Evolutionary conservation across 208 protist species (phyloP).

Genomic region (Wallacemonas sp.): DNA sequence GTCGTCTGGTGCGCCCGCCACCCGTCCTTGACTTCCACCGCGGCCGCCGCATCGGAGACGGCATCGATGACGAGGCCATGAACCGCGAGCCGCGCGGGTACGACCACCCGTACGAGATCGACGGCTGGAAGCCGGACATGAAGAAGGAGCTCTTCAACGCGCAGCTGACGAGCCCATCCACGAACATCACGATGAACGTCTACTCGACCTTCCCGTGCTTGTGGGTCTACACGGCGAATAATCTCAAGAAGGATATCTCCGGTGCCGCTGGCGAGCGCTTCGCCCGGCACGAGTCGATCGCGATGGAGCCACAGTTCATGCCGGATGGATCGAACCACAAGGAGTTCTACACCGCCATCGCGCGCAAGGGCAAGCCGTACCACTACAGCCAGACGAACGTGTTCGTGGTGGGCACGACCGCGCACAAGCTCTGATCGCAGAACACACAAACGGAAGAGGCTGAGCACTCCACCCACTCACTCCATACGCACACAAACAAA

Average conservation of each 20-base stretch:
- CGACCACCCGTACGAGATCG: slow-evolving; percentile 50
- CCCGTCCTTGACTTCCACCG: slow-evolving; percentile 47
- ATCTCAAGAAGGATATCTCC: slow-evolving; percentile 40
- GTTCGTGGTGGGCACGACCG: slow-evolving; percentile 34
- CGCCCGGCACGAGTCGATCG: slow-evolving; percentile 35
- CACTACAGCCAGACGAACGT: slow-evolving; percentile 53
- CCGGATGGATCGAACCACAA: slow-evolving; percentile 45
- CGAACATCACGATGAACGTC: slow-evolving; percentile 56
- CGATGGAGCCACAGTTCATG: slow-evolving; percentile 54
- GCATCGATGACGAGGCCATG: slow-evolving; percentile 34
- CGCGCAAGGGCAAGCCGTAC: slow-evolving; percentile 44
- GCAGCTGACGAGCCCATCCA: slow-evolving; percentile 41
- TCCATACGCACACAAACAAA: too few species aligned
- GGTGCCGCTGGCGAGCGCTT: slow-evolving; percentile 51
- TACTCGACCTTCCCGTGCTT: slow-evolving; percentile 60
- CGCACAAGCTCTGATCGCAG: slow-evolving; percentile 15
- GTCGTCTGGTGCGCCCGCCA: slow-evolving; percentile 28
- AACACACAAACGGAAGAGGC: too few species aligned
- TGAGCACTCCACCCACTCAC: too few species aligned
- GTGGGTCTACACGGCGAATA: slow-evolving; percentile 77
- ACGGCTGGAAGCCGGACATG: slow-evolving; percentile 37
- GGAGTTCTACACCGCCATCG: slow-evolving; percentile 28
- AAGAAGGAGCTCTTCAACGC: slow-evolving; percentile 44
- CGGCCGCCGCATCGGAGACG: slow-evolving; percentile 32
- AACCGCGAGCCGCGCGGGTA: slow-evolving; percentile 59